phyloP scores from a whole-genome alignment of 2,329 filamentous ascomycete species.

The Endoconidiophora laricicola region DNA sequence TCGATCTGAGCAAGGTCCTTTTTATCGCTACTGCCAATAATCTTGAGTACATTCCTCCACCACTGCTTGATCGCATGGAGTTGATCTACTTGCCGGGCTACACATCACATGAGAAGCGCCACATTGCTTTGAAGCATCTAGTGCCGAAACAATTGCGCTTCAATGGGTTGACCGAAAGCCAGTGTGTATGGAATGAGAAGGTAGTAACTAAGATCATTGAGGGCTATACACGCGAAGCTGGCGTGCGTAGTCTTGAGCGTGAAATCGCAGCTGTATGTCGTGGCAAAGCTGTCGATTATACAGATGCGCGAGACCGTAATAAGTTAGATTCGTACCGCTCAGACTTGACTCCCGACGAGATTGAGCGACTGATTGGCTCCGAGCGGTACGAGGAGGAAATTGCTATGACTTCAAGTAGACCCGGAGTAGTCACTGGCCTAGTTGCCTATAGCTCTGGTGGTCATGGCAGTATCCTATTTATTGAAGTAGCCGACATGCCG shows the following conservation, averaged over 20 bases:
- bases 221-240: slow-evolving; percentile 88
- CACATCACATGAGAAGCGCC: slow-evolving; percentile 89
- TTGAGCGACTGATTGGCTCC: slow-evolving; percentile 82
- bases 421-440: slow-evolving; percentile 87
- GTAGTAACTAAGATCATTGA: slow-evolving; percentile 93
- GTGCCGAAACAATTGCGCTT: slow-evolving; percentile 88
- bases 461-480: slow-evolving; percentile 93
- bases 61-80: slow-evolving; percentile 91
- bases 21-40: slow-evolving; percentile 97
- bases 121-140: slow-evolving; percentile 86
- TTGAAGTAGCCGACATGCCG: slow-evolving; percentile 95
- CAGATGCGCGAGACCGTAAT: slow-evolving; percentile 67
- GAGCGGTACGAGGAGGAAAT: slow-evolving; percentile 88
- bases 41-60: slow-evolving; percentile 86
- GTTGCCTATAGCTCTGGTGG: slow-evolving; percentile 88
- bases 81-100: slow-evolving; percentile 87
- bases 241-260: slow-evolving; percentile 87
- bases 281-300: slow-evolving; percentile 86
- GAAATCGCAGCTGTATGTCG: slow-evolving; percentile 91
- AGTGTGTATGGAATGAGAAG: slow-evolving; percentile 62
- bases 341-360: slow-evolving; percentile 55
- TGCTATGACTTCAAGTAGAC: slow-evolving; percentile 65
- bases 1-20: slow-evolving; percentile 88
- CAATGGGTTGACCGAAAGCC: slow-evolving; percentile 64
- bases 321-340: slow-evolving; percentile 55